Percentiles rank a stretch among this genome's conserved stretches.
Evolutionary conservation across 2,329 filamentous ascomycete genomes (phyloP).

Genomic region (Xylariaceae sp.): DNA sequence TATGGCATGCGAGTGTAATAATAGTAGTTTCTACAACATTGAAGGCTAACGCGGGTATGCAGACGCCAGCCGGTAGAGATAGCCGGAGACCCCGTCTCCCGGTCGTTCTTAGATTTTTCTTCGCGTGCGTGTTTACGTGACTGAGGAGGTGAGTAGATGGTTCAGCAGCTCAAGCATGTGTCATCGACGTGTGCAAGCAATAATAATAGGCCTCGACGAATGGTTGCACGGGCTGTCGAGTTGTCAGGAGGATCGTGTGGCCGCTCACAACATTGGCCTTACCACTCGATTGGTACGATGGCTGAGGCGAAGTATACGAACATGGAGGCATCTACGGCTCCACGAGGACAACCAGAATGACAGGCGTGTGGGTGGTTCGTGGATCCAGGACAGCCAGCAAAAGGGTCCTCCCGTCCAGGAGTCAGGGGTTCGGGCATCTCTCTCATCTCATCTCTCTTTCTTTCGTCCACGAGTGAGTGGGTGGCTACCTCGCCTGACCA

Average conservation of each 20-base stretch:
- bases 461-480: too few relatives aligned
- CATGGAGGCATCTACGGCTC: background rate
- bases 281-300: background rate
- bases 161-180: slow-evolving; percentile 11
- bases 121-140: slow-evolving; percentile 17
- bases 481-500: too few relatives aligned
- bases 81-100: slow-evolving; percentile 3
- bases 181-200: slow-evolving; percentile 17
- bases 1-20: background rate
- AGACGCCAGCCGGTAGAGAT: slow-evolving; percentile 14
- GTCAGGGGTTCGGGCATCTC: background rate
- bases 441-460: too few relatives aligned
- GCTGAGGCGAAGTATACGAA: background rate
- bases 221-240: slow-evolving; percentile 17
- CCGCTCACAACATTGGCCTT: background rate
- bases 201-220: slow-evolving; percentile 12
- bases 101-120: too few relatives aligned
- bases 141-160: too few relatives aligned
- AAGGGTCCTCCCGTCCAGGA: background rate
- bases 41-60: slow-evolving; percentile 18
- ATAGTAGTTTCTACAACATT: slow-evolving; percentile 13
- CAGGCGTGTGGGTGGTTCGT: background rate
- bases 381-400: background rate
- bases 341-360: background rate
- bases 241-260: slow-evolving; percentile 7